phyloP scores from a whole-genome alignment of 306 rosid species.

The Corylus avellana region DNA sequence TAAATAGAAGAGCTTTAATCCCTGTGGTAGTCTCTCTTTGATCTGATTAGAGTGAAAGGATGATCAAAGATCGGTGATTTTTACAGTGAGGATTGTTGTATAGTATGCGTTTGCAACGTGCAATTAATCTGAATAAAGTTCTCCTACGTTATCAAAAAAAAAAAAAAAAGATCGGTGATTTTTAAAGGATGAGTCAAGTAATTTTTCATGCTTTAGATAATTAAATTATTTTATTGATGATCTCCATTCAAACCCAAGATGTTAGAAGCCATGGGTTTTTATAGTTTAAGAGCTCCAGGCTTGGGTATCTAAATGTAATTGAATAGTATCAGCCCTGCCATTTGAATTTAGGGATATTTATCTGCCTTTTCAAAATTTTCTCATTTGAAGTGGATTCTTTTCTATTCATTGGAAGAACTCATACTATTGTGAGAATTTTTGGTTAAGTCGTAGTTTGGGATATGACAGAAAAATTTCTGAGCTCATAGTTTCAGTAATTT shows the following conservation, averaged over 20 bases:
- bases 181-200: not conserved
- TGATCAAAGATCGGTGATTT: not conserved
- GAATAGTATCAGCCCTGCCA: not conserved
- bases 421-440: not conserved
- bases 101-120: no score
- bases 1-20: not conserved
- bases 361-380: not conserved
- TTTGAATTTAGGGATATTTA: not conserved
- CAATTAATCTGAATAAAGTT: no score
- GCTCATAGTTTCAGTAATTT: not conserved
- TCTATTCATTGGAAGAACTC: not conserved
- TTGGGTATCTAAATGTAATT: not conserved
- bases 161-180: not conserved
- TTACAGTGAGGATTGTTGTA: no score
- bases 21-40: not conserved
- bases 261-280: not conserved
- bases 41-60: not conserved
- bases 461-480: not conserved
- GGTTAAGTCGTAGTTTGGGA: not conserved
- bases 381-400: not conserved
- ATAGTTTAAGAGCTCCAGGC: not conserved
- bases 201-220: not conserved
- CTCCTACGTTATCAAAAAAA: no score
- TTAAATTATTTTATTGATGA: not conserved
- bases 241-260: not conserved